Evolutionary conservation across 2,329 filamentous ascomycete genomes (phyloP).

Genomic region (Orbilia oligospora): DNA sequence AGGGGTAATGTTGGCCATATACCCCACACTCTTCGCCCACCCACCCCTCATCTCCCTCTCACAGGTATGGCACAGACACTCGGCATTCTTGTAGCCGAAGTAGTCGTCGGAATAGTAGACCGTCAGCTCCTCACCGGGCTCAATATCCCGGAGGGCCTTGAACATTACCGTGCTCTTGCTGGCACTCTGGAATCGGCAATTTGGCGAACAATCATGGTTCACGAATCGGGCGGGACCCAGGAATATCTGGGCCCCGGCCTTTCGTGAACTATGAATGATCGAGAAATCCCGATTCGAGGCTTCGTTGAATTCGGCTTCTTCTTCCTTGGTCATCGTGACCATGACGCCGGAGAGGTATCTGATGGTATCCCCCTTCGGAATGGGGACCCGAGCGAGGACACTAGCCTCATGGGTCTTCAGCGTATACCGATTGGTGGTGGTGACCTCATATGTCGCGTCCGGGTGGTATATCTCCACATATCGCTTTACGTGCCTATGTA

Average conservation of each 20-base stretch:
- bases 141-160: conserved; percentile 84
- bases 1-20: conserved; percentile 45
- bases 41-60: conserved; percentile 83
- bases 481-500: conserved; percentile 78
- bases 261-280: conserved; percentile 92
- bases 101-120: conserved; percentile 97
- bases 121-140: conserved; percentile 92
- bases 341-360: conserved; percentile 93
- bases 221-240: conserved; percentile 95
- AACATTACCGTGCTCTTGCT: conserved; percentile 92
- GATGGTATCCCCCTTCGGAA: conserved; percentile 85
- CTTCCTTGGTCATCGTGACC: conserved; percentile 90
- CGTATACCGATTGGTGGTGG: conserved; percentile 93
- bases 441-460: conserved; percentile 95
- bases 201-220: conserved; percentile 96
- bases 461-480: conserved; percentile 94
- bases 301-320: conserved; percentile 85
- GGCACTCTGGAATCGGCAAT: conserved; percentile 86
- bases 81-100: conserved; percentile 94
- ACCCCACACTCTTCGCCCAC: conserved; percentile 73
- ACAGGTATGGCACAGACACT: conserved; percentile 91
- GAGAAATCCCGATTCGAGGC: conserved; percentile 88
- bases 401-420: conserved; percentile 91
- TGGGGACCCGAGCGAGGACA: conserved; percentile 82
- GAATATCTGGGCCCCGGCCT: conserved; percentile 91